Base-by-base conservation (phyloP, 2,329 filamentous ascomycete genomes). In the Hirsutella thompsonii region DNA sequence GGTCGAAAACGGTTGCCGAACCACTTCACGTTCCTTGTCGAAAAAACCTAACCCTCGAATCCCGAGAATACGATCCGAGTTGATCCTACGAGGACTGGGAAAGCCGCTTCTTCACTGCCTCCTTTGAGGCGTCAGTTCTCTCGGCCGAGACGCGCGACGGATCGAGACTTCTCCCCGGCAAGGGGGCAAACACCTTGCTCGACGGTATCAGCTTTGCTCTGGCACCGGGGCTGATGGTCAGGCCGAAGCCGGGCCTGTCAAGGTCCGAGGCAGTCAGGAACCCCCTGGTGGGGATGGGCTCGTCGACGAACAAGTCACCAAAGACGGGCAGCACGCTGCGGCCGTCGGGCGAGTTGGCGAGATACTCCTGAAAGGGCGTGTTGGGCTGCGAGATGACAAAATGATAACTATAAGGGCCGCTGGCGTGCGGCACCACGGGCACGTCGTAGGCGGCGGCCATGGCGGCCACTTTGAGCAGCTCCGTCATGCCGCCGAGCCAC, bases 401-500 rank as follows among this genome's bases (percentile, higher is more conserved):
- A 64, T 95, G 89, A 64, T 95, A 95, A 54, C 85, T 92, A 67
- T 95, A 95, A 3, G 89, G 85, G 1, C 89, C 89, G 46, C 83
- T 92, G 36, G 89, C 89, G 57, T 95, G 89, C n/a, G 89, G 89
- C 13, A 95, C 86, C 14, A 95, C 88, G 11, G 89, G 89, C 45
- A 95, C 83, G 55, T 95, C 89, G 62, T 95, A 95, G 19, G 89
- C 89, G 4, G 88, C 78, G 4, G 89, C 89, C 76, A 93, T 82
- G 41, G 88, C 83, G 14, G 87, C 76, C 40, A 95, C 82, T 63
- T 87, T 92, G 49, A 95, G 78, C 43, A 95, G 72, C 63, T 95
- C 89, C 1, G 89, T 95, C 70, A 95, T 62, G 46, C 89, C 89
- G 47, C 89, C 89, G 13, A 94, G 79, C 89, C 89, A 95, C 89